Evolutionary conservation across 2,329 filamentous ascomycete genomes (phyloP), one percentile per base, ranked within the genome.

Genomic region (Cercospora zeina): DNA sequence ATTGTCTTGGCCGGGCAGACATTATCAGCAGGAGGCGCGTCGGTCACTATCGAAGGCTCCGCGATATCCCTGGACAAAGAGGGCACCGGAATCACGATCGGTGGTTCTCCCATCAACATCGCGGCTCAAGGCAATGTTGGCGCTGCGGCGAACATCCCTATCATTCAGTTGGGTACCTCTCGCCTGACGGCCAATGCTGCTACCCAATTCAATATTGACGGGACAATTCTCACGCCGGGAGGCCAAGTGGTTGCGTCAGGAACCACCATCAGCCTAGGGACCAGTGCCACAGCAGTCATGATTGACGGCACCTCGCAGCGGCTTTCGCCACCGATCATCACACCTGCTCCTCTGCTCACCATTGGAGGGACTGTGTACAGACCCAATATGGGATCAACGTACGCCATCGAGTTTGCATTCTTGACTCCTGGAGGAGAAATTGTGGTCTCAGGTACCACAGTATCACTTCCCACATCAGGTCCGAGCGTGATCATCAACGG

Each of bases 121-220:
- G 49, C 50, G 16, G 31, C 59, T 50, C 58, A 50, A 5, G 61
- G 56, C 21, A 62, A 63, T 34, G 55, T 65, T 21, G 65, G 64
- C 27, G 65, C 62, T 8, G 65, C 63, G 13, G 65, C 70, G 11
- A 68, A 67, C 50, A 72, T 72, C 6, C 69, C 70, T 8, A 61
- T 79, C 7, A 62, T 81, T 36, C 79, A 76, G 1, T 67, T 81
- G 19, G 78, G 77, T 11, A 72, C 72, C 0, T 69, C 72, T 1
- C 76, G 72, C 1, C 72, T 78, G 31, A 79, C 77, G 1, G 76
- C 76, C 1, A 80, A 81, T 65, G 78, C 78, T 34, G 77, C 78
- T 3, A 80, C 78, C 0, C 78, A 80, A 42, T 81, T 77, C 70
- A 75, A 75, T 53, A 65, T 81, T 4, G 74, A 64, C 1, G 77